These are phyloP conservation scores for Parafenestella ontariensis DNA, from an alignment of 2,329 filamentous ascomycete species.

Conservation along the genomic window DNA sequence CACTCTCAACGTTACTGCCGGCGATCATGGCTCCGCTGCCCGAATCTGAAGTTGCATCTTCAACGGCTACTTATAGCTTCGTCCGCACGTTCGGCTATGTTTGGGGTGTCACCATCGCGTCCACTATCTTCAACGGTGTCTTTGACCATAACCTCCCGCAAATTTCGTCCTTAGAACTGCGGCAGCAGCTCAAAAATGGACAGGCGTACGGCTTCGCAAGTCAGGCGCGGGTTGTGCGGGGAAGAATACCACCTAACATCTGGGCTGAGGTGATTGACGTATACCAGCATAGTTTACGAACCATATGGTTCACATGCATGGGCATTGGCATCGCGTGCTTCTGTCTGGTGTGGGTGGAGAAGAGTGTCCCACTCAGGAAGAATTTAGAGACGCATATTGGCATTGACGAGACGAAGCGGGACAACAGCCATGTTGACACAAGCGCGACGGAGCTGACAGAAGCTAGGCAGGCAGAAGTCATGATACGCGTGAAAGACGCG, in stretches of 20 bases:
- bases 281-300: background rate
- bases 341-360: background rate
- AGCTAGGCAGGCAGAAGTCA: background rate
- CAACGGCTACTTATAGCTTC: slow-evolving; percentile 19
- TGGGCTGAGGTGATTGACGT: background rate
- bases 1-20: slow-evolving; percentile 54
- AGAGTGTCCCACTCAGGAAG: slow-evolving; percentile 2
- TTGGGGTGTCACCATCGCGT: slow-evolving; percentile 20
- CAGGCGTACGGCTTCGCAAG: slow-evolving; percentile 4
- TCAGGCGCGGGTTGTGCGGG: background rate
- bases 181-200: background rate
- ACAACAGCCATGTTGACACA: background rate
- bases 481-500: background rate
- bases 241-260: background rate
- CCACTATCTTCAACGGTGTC: slow-evolving; percentile 16
- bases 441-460: background rate
- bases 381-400: slow-evolving; percentile 9
- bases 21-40: slow-evolving; percentile 29
- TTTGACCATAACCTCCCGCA: background rate
- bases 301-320: background rate
- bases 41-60: slow-evolving; percentile 15
- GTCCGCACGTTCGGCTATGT: slow-evolving; percentile 19
- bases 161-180: background rate
- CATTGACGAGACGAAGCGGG: background rate
- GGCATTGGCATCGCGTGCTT: slow-evolving; percentile 3